These are phyloP conservation scores for Zarea fungicola DNA, from an alignment of 2,329 filamentous ascomycete species.

Conservation along the genomic window DNA sequence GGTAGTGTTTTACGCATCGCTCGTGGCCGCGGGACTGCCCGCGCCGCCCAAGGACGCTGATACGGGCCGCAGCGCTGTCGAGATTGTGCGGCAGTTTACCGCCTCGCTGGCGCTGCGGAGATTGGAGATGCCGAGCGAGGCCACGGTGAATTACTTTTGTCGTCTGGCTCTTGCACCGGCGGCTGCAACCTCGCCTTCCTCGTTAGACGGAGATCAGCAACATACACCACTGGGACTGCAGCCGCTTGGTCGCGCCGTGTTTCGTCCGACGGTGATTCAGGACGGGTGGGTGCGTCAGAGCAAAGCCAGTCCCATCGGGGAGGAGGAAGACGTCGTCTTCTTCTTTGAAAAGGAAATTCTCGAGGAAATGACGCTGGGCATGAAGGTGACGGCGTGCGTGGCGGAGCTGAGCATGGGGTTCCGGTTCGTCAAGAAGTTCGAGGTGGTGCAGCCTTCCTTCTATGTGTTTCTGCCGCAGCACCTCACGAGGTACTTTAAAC, in stretches of 20 bases:
- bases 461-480: conserved; percentile 63
- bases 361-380: conserved; percentile 53
- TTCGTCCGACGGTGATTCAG: conserved; percentile 41
- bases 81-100: conserved; percentile 22
- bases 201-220: too few species aligned
- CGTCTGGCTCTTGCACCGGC: conserved; percentile 26
- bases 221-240: conserved; percentile 27
- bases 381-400: conserved; percentile 54
- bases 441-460: conserved; percentile 54
- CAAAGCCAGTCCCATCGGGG: conserved; percentile 13
- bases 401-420: conserved; percentile 57
- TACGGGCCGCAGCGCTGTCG: background rate
- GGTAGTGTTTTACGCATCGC: conserved; percentile 37
- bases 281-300: conserved; percentile 40
- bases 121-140: conserved; percentile 41
- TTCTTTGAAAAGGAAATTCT: conserved; percentile 60
- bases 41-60: conserved; percentile 10
- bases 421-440: conserved; percentile 57
- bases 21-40: conserved; percentile 33
- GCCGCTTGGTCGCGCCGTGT: conserved; percentile 40
- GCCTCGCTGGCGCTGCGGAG: conserved; percentile 56
- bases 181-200: too few species aligned
- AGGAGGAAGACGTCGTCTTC: conserved; percentile 37
- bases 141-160: conserved; percentile 40
- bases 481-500: conserved; percentile 62